Evolutionary conservation across 2,329 filamentous ascomycete genomes (phyloP).

Genomic region (Alternaria gaisen): DNA sequence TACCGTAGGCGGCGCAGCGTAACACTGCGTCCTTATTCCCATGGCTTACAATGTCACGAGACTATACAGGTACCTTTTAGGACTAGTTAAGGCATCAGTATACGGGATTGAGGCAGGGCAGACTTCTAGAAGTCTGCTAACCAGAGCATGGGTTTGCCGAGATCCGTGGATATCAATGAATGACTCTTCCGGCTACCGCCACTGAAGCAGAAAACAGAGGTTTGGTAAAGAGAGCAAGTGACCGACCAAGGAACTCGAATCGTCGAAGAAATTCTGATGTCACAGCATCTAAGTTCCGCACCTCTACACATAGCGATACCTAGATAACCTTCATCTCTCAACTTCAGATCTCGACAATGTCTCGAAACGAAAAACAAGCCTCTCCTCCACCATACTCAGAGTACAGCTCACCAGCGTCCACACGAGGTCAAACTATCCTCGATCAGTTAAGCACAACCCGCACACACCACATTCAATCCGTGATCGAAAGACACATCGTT

Average conservation of each 20-base stretch:
- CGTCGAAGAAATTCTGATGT: not conserved
- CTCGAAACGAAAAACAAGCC: slow-evolving; percentile 16
- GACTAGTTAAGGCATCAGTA: slow-evolving; percentile 16
- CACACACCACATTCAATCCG: slow-evolving; percentile 50
- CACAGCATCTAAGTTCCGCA: not conserved
- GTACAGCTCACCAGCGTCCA: slow-evolving; percentile 25
- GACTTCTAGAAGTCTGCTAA: not conserved
- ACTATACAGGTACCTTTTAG: slow-evolving; percentile 1
- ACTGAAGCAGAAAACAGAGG: not conserved
- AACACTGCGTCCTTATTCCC: slow-evolving; percentile 7
- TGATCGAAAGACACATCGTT: slow-evolving; percentile 53
- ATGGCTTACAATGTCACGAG: slow-evolving; percentile 18
- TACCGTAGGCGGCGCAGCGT: not conserved
- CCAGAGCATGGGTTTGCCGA: slow-evolving; percentile 12
- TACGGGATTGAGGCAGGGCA: slow-evolving; percentile 19
- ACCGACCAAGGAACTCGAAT: not conserved
- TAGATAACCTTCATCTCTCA: not conserved
- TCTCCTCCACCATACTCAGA: slow-evolving; percentile 22
- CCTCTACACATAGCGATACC: not conserved
- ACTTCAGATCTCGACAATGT: slow-evolving; percentile 14
- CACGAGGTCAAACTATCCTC: slow-evolving; percentile 43
- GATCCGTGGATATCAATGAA: slow-evolving; percentile 5
- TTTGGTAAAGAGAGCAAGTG: slow-evolving; percentile 1
- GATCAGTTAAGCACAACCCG: slow-evolving; percentile 52
- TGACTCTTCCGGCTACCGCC: slow-evolving; percentile 2